Percentiles rank a stretch among this genome's conserved stretches.
Evolutionary conservation across 2,329 filamentous ascomycete genomes (phyloP).

Genomic region (Xylaria sp.): DNA sequence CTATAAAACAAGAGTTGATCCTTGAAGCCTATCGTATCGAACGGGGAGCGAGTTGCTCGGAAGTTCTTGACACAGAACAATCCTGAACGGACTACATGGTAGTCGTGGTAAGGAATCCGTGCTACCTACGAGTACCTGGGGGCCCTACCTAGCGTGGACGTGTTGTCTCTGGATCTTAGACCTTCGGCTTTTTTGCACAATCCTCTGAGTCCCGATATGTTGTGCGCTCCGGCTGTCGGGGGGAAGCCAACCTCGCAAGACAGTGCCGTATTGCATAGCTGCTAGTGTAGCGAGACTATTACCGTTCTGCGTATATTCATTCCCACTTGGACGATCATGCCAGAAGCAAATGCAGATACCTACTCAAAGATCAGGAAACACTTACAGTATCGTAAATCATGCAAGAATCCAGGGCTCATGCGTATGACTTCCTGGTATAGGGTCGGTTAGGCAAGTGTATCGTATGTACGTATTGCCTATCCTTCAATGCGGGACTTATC

Average conservation of each 20-base stretch:
- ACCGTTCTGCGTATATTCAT: neutral
- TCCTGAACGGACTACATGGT: too few relatives aligned
- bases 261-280: neutral
- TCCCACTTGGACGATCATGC: constrained; percentile 13
- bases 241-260: constrained; percentile 22
- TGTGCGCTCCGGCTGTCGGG: constrained; percentile 22
- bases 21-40: neutral
- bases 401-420: constrained; percentile 28
- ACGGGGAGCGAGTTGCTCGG: neutral
- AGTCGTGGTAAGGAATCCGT: too few relatives aligned
- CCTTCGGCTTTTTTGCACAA: constrained; percentile 18
- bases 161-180: neutral
- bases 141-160: neutral
- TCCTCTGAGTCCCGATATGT: constrained; percentile 21
- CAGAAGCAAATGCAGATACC: constrained; percentile 13
- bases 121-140: too few relatives aligned
- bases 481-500: neutral
- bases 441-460: neutral
- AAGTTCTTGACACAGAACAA: neutral
- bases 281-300: neutral
- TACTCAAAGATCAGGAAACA: constrained; percentile 15
- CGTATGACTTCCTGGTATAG: constrained; percentile 20
- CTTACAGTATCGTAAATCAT: constrained; percentile 7
- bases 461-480: neutral
- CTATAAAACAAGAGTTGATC: neutral